Evolutionary conservation across 1,284 basidiomycete genomes (phyloP).

Genomic region (Rhizoctonia solani): DNA sequence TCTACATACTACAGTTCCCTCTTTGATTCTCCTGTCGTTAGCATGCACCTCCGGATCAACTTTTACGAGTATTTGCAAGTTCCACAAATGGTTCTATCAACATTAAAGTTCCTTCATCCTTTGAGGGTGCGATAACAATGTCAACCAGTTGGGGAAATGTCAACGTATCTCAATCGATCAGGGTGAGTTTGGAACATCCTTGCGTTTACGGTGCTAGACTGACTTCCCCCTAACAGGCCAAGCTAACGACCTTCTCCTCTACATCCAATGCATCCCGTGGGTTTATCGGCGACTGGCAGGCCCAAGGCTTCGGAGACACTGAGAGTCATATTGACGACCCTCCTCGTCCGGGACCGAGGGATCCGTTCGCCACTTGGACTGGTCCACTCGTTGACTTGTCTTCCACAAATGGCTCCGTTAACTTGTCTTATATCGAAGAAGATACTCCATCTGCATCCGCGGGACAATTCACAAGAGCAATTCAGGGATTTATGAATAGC

Average conservation of each 20-base stretch:
- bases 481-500: no score
- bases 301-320: background rate
- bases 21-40: no score
- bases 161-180: conserved; percentile 7
- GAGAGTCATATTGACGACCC: background rate
- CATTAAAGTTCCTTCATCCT: conserved; percentile 1
- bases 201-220: no score
- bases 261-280: conserved; percentile 11
- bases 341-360: background rate
- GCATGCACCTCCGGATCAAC: conserved; percentile 3
- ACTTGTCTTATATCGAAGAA: conserved; percentile 10
- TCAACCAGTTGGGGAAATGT: background rate
- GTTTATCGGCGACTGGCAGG: conserved; percentile 27
- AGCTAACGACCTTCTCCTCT: conserved; percentile 16
- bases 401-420: background rate
- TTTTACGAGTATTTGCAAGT: background rate
- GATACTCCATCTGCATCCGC: no score
- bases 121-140: conserved; percentile 16
- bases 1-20: no score
- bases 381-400: conserved; percentile 9
- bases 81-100: conserved; percentile 1
- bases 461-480: no score
- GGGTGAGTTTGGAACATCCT: background rate
- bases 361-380: conserved; percentile 10
- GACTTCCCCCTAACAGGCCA: background rate